Evolutionary conservation across 1,284 basidiomycete genomes (phyloP).

Genomic region (Leccinum subrobustum): DNA sequence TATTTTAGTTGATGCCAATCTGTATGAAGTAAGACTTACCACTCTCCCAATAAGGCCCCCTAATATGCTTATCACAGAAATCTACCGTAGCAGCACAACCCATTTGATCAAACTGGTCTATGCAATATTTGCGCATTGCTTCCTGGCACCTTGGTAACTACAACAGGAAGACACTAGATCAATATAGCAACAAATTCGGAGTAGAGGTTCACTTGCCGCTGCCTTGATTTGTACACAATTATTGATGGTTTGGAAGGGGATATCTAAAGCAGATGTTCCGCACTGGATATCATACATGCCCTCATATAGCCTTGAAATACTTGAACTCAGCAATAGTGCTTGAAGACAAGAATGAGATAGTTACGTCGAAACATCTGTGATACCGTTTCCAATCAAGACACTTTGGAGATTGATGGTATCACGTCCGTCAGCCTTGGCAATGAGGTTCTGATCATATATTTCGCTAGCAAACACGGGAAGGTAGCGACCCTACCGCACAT

Average conservation of each 20-base stretch:
- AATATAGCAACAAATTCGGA: background rate
- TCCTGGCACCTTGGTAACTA: slow-evolving; percentile 57
- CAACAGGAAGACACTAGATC: background rate
- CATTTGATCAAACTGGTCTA: slow-evolving; percentile 59
- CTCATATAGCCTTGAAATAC: slow-evolving; percentile 46
- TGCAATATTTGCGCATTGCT: slow-evolving; percentile 46
- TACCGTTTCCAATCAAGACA: slow-evolving; percentile 62
- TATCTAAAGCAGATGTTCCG: slow-evolving; percentile 49
- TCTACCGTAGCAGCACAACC: slow-evolving; percentile 57
- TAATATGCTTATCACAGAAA: slow-evolving; percentile 64
- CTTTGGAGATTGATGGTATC: slow-evolving; percentile 67
- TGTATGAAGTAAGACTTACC: slow-evolving; percentile 37
- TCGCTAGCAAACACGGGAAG: slow-evolving; percentile 80
- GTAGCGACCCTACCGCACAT: slow-evolving; percentile 59
- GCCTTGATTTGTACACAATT: slow-evolving; percentile 61
- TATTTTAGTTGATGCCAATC: background rate
- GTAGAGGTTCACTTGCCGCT: slow-evolving; percentile 41
- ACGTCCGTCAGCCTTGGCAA: slow-evolving; percentile 53
- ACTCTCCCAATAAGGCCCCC: slow-evolving; percentile 49
- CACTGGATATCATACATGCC: slow-evolving; percentile 69
- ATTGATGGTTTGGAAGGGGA: slow-evolving; percentile 56
- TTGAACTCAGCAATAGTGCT: background rate
- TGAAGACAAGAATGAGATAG: slow-evolving; percentile 12
- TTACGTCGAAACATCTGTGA: slow-evolving; percentile 61
- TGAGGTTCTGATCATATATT: slow-evolving; percentile 71